A percentile compares a stretch with the other conserved stretches of the same genome.
Evolutionary conservation across 2,329 filamentous ascomycete species (phyloP).

Genomic region (Penicillium sp.): DNA sequence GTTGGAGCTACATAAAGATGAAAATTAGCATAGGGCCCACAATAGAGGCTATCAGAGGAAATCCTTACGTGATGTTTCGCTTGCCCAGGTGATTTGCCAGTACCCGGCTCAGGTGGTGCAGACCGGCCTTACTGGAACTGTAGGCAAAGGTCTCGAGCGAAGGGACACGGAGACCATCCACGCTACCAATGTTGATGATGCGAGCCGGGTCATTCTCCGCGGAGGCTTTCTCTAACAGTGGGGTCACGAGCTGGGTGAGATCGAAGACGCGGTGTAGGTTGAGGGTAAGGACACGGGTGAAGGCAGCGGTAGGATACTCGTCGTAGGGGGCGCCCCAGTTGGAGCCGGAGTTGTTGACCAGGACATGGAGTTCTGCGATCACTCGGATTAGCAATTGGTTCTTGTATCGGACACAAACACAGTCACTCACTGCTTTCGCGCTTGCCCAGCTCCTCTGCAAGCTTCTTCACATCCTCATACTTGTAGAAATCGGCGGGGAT

Average conservation of each 20-base stretch:
- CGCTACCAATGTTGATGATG: conserved; percentile 57
- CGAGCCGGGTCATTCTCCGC: conserved; percentile 46
- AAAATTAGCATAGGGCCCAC: background rate
- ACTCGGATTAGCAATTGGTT: conserved; percentile 9
- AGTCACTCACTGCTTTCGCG: conserved; percentile 56
- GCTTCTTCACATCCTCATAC: conserved; percentile 51
- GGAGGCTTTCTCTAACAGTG: conserved; percentile 49
- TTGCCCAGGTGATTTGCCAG: conserved; percentile 53
- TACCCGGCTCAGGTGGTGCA: conserved; percentile 55
- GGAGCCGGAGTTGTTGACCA: conserved; percentile 56
- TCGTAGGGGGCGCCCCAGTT: conserved; percentile 60
- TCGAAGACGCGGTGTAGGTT: conserved; percentile 58
- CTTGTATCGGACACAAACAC: background rate
- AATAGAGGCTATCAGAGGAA: conserved; percentile 19
- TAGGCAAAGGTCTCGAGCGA: conserved; percentile 55
- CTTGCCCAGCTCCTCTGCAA: conserved; percentile 52
- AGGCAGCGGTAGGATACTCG: conserved; percentile 58
- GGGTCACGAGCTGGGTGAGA: conserved; percentile 48
- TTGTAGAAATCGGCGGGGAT: conserved; percentile 55
- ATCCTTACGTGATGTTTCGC: conserved; percentile 55
- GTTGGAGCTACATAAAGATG: conserved; percentile 51
- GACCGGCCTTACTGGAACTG: conserved; percentile 55
- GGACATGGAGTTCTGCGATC: conserved; percentile 46
- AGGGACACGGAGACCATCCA: conserved; percentile 56
- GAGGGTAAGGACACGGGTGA: conserved; percentile 58